These are phyloP conservation scores for Magnaporthales sp. DNA, from an alignment of 2,329 filamentous ascomycete species.

Conservation along the genomic window DNA sequence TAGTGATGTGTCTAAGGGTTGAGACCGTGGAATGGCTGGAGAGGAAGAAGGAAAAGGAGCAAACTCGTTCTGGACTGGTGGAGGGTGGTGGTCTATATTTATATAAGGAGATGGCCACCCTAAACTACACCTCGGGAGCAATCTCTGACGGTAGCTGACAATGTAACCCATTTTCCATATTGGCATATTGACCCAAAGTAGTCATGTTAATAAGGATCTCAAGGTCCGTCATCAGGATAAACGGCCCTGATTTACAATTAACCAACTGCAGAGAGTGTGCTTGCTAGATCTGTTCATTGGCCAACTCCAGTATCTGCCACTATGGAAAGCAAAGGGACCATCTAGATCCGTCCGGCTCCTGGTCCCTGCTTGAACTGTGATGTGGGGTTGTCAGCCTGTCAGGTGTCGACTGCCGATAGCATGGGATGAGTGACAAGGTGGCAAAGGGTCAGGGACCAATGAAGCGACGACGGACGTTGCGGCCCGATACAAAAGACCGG, in stretches of 20 bases:
- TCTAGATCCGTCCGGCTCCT: not conserved
- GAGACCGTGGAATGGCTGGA: too few relatives aligned
- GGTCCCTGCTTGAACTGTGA: too few relatives aligned
- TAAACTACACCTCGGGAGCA: not conserved
- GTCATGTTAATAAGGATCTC: not conserved
- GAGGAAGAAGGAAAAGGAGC: not conserved
- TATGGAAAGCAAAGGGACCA: not conserved
- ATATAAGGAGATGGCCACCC: not conserved
- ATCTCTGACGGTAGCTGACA: not conserved
- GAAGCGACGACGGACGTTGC: not conserved
- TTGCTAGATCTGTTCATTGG: not conserved
- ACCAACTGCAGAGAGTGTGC: not conserved
- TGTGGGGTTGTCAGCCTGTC: not conserved
- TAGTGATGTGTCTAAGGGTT: too few relatives aligned
- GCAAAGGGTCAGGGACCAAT: not conserved
- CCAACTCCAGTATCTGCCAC: not conserved
- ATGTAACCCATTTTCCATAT: not conserved
- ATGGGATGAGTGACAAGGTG: not conserved
- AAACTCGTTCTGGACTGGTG: too few relatives aligned
- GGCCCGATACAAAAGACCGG: not conserved
- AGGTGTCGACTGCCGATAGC: not conserved
- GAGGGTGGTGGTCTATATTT: not conserved
- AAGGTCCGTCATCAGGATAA: slow-evolving; percentile 1
- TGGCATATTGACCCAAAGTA: not conserved
- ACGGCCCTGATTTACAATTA: not conserved